phyloP scores from a whole-genome alignment of 208 protist genomes.

The Trypanosoma caninum region DNA sequence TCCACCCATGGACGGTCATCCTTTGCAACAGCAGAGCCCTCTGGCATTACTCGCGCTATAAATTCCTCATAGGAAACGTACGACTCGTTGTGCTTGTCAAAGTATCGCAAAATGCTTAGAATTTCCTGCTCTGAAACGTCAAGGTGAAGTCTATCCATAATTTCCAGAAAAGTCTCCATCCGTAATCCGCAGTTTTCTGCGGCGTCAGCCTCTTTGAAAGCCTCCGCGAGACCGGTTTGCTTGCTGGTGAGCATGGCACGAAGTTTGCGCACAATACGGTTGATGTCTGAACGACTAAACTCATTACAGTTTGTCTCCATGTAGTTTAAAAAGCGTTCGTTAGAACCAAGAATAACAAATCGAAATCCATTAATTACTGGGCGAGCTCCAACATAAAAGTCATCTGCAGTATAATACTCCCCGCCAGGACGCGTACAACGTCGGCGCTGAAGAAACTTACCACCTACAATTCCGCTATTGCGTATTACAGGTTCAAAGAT shows the following conservation, averaged over 20 bases:
- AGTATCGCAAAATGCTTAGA: conserved; percentile 88
- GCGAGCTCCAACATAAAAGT: conserved; percentile 88
- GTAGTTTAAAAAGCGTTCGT: conserved; percentile 88
- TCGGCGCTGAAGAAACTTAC: conserved; percentile 92
- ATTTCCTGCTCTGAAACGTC: conserved; percentile 90
- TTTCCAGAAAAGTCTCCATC: conserved; percentile 73
- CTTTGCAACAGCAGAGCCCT: conserved; percentile 50
- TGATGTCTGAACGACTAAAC: conserved; percentile 87
- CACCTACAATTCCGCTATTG: conserved; percentile 94
- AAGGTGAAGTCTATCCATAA: conserved; percentile 65
- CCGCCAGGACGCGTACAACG: conserved; percentile 62
- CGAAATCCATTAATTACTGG: conserved; percentile 72
- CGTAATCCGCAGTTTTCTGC: conserved; percentile 52
- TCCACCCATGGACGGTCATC: conserved; percentile 71
- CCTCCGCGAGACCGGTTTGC: conserved; percentile 73
- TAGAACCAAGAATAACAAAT: conserved; percentile 82
- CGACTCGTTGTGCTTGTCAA: conserved; percentile 89
- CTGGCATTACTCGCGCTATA: conserved; percentile 66
- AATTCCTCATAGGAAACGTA: conserved; percentile 91
- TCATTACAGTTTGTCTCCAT: conserved; percentile 90
- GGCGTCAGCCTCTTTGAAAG: conserved; percentile 72
- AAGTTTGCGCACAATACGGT: conserved; percentile 84
- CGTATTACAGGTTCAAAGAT: conserved; percentile 90
- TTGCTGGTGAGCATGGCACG: conserved; percentile 83
- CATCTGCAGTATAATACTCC: conserved; percentile 56